These are phyloP conservation scores for Alternaria sp. DNA, from an alignment of 2,329 filamentous ascomycete species.

Conservation along the genomic window DNA sequence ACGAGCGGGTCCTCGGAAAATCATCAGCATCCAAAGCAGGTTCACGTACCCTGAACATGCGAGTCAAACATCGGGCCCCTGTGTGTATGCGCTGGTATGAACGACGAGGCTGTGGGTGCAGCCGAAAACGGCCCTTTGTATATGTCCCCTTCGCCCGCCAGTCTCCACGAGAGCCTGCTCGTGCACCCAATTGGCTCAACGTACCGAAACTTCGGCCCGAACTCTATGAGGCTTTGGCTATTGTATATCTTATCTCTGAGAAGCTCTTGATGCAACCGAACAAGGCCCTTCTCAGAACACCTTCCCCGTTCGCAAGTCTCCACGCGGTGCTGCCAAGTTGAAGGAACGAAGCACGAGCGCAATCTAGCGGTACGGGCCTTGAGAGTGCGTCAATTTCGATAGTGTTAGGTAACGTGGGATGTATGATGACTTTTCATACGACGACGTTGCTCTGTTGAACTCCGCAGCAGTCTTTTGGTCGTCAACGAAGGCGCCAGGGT, in stretches of 20 bases:
- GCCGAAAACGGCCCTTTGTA: constrained; percentile 9
- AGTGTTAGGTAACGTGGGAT: neutral
- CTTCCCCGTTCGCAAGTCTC: neutral
- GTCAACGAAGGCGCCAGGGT: neutral
- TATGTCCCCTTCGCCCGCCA: neutral
- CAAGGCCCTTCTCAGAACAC: constrained; percentile 2
- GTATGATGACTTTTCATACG: neutral
- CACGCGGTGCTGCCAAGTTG: neutral
- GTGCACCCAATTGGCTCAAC: neutral
- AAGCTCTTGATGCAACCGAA: neutral
- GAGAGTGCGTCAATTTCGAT: neutral
- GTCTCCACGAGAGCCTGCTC: neutral
- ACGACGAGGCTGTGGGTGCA: neutral
- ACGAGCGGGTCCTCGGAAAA: neutral
- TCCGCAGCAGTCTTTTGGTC: neutral
- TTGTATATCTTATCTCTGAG: neutral
- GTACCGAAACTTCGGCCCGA: constrained; percentile 1
- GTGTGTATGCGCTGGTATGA: neutral
- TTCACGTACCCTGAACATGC: neutral
- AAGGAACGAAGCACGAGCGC: neutral
- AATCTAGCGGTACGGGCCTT: neutral
- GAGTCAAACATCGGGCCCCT: neutral
- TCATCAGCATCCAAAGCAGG: neutral
- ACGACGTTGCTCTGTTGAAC: neutral
- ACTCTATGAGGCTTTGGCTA: neutral